phyloP scores from a whole-genome alignment of 1,139 yeast genomes.

The Pichia sp. region DNA sequence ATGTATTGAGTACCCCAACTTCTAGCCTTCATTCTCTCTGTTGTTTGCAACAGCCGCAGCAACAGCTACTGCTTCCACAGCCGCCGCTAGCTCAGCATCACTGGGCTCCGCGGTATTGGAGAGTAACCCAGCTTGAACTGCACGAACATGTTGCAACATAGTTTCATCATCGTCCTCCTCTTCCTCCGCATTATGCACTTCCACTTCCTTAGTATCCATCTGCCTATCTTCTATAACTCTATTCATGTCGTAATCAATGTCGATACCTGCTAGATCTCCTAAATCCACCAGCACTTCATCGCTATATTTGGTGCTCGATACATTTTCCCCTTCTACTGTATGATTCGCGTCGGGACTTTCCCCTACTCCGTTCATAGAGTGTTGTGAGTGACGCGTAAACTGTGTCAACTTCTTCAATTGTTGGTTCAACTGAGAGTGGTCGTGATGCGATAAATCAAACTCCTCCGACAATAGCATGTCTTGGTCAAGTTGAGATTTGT shows the following conservation, averaged over 20 bases:
- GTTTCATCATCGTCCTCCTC: slow-evolving; percentile 11
- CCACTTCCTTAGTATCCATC: no score
- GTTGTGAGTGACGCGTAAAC: no score
- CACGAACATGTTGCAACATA: slow-evolving; percentile 11
- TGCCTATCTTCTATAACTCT: background rate
- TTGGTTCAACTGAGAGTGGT: slow-evolving; percentile 25
- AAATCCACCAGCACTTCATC: slow-evolving; percentile 9
- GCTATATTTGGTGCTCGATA: no score
- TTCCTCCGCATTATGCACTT: slow-evolving; percentile 3
- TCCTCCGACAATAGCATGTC: slow-evolving; percentile 4
- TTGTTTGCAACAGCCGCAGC: background rate
- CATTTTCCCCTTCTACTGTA: slow-evolving; percentile 9
- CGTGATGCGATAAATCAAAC: slow-evolving; percentile 14
- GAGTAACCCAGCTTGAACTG: slow-evolving; percentile 8
- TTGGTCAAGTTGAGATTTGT: slow-evolving; percentile 1
- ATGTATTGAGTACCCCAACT: no score
- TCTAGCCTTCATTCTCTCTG: no score
- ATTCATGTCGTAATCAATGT: slow-evolving; percentile 3
- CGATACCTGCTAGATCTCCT: slow-evolving; percentile 7
- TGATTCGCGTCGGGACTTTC: no score
- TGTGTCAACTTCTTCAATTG: slow-evolving; percentile 21
- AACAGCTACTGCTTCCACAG: slow-evolving; percentile 14
- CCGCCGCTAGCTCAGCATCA: slow-evolving; percentile 16
- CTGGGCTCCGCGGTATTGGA: slow-evolving; percentile 5
- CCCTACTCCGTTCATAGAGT: no score